A percentile compares a stretch with the other conserved stretches of the same genome.
Evolutionary conservation across 441 rosid genomes (phyloP).

Genomic region (Mallotus repandus): DNA sequence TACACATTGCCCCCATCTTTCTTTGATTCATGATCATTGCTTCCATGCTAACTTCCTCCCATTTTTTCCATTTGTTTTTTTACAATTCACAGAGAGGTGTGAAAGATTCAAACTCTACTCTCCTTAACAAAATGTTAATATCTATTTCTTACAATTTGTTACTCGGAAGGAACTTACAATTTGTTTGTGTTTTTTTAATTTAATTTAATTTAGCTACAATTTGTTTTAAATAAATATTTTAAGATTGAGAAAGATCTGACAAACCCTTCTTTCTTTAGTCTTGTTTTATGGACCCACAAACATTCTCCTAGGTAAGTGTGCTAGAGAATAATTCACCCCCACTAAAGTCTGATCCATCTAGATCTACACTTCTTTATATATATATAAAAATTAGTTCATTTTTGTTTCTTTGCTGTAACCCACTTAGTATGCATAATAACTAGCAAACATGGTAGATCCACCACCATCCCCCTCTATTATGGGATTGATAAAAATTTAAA

Average conservation of each 20-base stretch:
- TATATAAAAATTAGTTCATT: constrained; percentile 17
- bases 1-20: constrained; percentile 6
- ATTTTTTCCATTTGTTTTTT: not conserved
- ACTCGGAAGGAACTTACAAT: too few species aligned
- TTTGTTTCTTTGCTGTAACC: constrained; percentile 46
- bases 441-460: constrained; percentile 19
- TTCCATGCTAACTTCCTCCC: constrained; percentile 19
- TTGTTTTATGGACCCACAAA: constrained; percentile 50
- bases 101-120: too few species aligned
- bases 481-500: not conserved
- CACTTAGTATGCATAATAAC: constrained; percentile 37
- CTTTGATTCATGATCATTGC: constrained; percentile 27
- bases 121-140: too few species aligned
- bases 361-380: constrained; percentile 25
- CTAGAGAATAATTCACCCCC: constrained; percentile 58
- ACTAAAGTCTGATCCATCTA: constrained; percentile 37
- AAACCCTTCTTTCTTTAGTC: constrained; percentile 27
- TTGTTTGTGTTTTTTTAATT: too few species aligned
- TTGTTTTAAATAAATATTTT: not conserved
- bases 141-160: too few species aligned
- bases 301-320: constrained; percentile 75
- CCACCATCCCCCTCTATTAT: constrained; percentile 14
- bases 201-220: not conserved
- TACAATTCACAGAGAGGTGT: too few species aligned
- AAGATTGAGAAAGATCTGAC: constrained; percentile 43